Conservation (phyloP, 176 grass and related monocot species). For the Rhynchospora breviuscula region DNA sequence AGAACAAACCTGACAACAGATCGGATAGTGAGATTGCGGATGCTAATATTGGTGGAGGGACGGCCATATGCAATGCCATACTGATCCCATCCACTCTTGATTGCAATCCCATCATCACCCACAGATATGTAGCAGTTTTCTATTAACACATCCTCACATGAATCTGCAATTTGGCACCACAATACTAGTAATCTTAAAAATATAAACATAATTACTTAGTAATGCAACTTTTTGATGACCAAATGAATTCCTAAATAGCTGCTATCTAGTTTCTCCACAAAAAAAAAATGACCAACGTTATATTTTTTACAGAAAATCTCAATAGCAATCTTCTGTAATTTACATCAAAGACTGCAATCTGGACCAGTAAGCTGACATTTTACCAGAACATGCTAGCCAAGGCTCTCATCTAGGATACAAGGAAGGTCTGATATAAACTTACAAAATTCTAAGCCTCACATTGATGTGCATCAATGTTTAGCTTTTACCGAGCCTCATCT, state of each 20-base stretch:
- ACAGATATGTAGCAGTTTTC: constrained; percentile 86
- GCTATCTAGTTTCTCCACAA: too few species aligned
- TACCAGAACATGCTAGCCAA: neutral
- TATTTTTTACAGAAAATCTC: neutral
- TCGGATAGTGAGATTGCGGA: constrained; percentile 60
- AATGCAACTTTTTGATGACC: neutral
- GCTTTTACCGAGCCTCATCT: neutral
- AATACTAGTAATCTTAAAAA: neutral
- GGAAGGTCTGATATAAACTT: neutral
- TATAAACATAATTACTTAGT: neutral
- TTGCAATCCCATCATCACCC: constrained; percentile 89
- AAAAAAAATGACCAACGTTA: too few species aligned
- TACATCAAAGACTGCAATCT: neutral
- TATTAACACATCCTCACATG: constrained; percentile 71
- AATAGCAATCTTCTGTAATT: neutral
- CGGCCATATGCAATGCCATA: constrained; percentile 82
- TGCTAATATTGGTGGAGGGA: constrained; percentile 68
- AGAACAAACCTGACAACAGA: constrained; percentile 60
- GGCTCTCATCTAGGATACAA: neutral
- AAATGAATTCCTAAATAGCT: neutral
- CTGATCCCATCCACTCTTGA: constrained; percentile 98
- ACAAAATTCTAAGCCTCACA: neutral
- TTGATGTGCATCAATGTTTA: neutral
- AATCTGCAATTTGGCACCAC: constrained; percentile 47
- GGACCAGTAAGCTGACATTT: neutral